Evolutionary conservation across 345 rosid genomes (phyloP).

Genomic region (Pelargonium nanum): DNA sequence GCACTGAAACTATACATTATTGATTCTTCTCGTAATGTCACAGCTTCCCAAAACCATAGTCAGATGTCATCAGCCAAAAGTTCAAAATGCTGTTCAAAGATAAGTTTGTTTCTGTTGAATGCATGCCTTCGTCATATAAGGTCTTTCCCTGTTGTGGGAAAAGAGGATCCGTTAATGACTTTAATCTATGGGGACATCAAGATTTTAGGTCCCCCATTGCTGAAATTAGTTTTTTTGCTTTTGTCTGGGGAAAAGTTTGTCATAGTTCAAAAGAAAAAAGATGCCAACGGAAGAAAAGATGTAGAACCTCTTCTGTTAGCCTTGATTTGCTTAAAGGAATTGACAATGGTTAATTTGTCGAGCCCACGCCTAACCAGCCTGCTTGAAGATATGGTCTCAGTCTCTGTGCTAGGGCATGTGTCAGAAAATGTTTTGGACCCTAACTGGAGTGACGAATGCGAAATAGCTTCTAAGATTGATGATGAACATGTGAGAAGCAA

Average conservation of each 20-base stretch:
- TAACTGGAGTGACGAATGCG: slow-evolving; percentile 28
- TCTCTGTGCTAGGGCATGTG: slow-evolving; percentile 26
- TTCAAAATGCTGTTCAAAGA: slow-evolving; percentile 26
- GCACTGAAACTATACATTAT: slow-evolving; percentile 19
- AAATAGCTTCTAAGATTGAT: slow-evolving; percentile 21
- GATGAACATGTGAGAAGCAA: slow-evolving; percentile 39
- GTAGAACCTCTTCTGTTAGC: slow-evolving; percentile 46
- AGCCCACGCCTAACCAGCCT: slow-evolving; percentile 28
- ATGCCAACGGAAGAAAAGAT: slow-evolving; percentile 29
- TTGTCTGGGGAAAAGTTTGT: slow-evolving; percentile 23
- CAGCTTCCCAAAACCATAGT: slow-evolving; percentile 42
- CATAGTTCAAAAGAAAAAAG: slow-evolving; percentile 27
- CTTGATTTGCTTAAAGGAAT: slow-evolving; percentile 60
- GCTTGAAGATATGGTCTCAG: slow-evolving; percentile 51
- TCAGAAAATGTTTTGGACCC: background rate
- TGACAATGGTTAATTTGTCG: slow-evolving; percentile 30
- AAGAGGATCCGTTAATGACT: slow-evolving; percentile 46
- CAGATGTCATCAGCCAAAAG: slow-evolving; percentile 34
- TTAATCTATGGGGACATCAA: slow-evolving; percentile 54
- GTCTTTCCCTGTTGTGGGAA: slow-evolving; percentile 30
- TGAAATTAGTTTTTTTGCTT: slow-evolving; percentile 49
- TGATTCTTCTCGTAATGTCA: slow-evolving; percentile 17
- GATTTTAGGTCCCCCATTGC: slow-evolving; percentile 46
- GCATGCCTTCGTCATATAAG: slow-evolving; percentile 42
- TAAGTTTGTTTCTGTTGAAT: slow-evolving; percentile 43